A percentile compares a stretch with the other conserved stretches of the same genome.
Evolutionary conservation across 1,284 basidiomycete species (phyloP).

Genomic region (Pyrrhoderma lamaoense): DNA sequence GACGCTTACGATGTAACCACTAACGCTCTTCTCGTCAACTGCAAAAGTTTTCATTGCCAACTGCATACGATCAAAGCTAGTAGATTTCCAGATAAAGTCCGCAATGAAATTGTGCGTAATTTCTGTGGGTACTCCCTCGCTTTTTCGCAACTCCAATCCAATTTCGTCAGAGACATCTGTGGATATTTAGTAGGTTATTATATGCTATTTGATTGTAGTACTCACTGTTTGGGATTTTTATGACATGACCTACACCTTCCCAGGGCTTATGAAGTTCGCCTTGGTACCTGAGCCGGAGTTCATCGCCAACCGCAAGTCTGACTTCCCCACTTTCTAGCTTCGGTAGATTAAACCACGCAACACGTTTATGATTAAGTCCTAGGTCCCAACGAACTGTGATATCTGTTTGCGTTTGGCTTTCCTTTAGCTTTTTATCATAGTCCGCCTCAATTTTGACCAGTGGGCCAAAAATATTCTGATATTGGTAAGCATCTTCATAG

Average conservation of each 20-base stretch:
- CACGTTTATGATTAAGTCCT: constrained; percentile 94
- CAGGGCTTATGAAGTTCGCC: constrained; percentile 88
- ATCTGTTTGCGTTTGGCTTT: constrained; percentile 96
- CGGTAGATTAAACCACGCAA: constrained; percentile 94
- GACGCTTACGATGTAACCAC: constrained; percentile 85
- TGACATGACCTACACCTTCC: constrained; percentile 97
- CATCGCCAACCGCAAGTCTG: constrained; percentile 93
- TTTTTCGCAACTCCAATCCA: constrained; percentile 83
- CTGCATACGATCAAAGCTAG: constrained; percentile 99
- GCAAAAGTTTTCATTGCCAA: constrained; percentile 99
- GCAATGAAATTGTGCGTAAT: constrained; percentile 93
- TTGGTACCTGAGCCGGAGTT: constrained; percentile 83
- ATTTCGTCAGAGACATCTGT: constrained; percentile 97
- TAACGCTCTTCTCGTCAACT: constrained; percentile 97
- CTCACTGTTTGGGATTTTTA: constrained; percentile 99
- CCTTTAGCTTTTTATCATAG: constrained; percentile 96
- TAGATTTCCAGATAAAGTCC: constrained; percentile 99
- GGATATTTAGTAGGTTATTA: too few species aligned
- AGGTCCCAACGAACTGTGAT: constrained; percentile 96
- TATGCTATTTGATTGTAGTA: too few species aligned
- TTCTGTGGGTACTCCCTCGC: constrained; percentile 92
- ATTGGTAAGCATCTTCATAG: constrained; percentile 99
- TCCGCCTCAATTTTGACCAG: constrained; percentile 99
- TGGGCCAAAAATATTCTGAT: constrained; percentile 98
- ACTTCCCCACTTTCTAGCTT: constrained; percentile 99